A percentile compares a stretch with the other conserved stretches of the same genome.
phyloP scores from a whole-genome alignment of 2,329 filamentous ascomycete genomes.

The Aureobasidium subglaciale region DNA sequence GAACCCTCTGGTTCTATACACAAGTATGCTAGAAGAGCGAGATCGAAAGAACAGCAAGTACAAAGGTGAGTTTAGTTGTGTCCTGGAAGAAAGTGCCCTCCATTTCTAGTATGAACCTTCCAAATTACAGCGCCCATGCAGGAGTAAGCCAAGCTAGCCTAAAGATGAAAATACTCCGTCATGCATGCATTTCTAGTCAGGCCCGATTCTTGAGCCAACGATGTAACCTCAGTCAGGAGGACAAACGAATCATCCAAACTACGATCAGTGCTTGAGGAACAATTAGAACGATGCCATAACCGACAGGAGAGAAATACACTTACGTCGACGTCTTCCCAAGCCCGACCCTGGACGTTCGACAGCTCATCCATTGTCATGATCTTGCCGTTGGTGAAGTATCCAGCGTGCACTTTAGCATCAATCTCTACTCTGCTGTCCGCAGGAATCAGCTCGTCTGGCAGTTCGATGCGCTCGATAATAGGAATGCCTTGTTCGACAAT shows the following conservation, averaged over 20 bases:
- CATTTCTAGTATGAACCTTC: not conserved
- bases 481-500: constrained; percentile 81
- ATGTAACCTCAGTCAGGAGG: too few species aligned
- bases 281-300: not conserved
- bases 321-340: constrained; percentile 69
- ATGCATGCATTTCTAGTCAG: not conserved
- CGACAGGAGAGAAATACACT: not conserved
- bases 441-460: constrained; percentile 89
- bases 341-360: constrained; percentile 74
- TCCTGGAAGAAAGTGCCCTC: not conserved
- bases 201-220: not conserved
- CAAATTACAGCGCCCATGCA: not conserved
- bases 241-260: too few species aligned
- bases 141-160: not conserved
- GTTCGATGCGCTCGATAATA: constrained; percentile 82
- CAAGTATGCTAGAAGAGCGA: not conserved
- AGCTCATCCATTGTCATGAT: constrained; percentile 83
- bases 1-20: not conserved
- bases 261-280: constrained; percentile 7
- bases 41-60: not conserved
- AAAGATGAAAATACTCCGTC: not conserved
- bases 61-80: not conserved
- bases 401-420: constrained; percentile 95
- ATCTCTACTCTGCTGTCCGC: constrained; percentile 96
- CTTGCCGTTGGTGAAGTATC: constrained; percentile 79